These are phyloP conservation scores for Pleurotus tuber-regium DNA, from an alignment of 768 basidiomycete genomes.

Conservation along the genomic window DNA sequence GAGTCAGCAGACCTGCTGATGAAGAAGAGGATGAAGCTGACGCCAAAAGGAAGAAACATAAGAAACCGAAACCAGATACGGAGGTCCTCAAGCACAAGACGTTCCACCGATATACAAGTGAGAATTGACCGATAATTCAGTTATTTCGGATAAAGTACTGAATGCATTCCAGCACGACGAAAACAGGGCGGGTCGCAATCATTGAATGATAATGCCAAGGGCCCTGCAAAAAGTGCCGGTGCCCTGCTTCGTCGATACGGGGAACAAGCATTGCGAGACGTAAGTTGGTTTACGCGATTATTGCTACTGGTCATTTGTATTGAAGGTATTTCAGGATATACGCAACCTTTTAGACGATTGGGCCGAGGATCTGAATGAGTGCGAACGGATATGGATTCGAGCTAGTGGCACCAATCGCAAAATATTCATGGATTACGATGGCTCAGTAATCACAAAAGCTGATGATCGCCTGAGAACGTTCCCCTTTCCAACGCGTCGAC, in stretches of 20 bases:
- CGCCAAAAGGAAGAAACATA: constrained; percentile 52
- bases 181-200: constrained; percentile 98
- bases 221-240: constrained; percentile 90
- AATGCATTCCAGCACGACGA: constrained; percentile 65
- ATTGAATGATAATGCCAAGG: constrained; percentile 89
- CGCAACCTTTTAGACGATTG: constrained; percentile 79
- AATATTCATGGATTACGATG: constrained; percentile 90
- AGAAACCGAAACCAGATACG: constrained; percentile 69
- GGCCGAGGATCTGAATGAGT: constrained; percentile 81
- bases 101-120: constrained; percentile 98
- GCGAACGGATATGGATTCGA: constrained; percentile 90
- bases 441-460: constrained; percentile 63
- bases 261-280: constrained; percentile 88
- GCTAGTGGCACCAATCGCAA: constrained; percentile 84
- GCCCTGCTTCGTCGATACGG: constrained; percentile 93
- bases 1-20: constrained; percentile 56
- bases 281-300: constrained; percentile 23
- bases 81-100: constrained; percentile 91
- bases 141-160: background rate
- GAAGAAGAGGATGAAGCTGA: constrained; percentile 38
- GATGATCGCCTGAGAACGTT: constrained; percentile 86
- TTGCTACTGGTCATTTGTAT: background rate
- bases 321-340: constrained; percentile 65
- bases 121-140: constrained; percentile 26
- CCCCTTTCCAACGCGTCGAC: constrained; percentile 94